Evolutionary conservation across 2,329 filamentous ascomycete species (phyloP).

Genomic region (Coniochaeta pulveracea): DNA sequence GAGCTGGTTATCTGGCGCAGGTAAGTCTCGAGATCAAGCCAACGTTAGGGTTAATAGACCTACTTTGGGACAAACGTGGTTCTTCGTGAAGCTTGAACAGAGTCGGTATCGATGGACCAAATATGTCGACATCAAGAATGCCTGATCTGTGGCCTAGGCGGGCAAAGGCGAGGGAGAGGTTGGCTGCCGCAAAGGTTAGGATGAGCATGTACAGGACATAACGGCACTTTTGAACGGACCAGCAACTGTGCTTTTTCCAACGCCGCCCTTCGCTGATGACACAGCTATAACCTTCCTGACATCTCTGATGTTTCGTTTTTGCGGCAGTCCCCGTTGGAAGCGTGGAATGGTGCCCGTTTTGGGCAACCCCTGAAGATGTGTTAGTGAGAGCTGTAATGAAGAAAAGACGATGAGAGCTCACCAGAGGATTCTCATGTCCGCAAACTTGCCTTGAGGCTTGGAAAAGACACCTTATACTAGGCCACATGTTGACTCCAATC

Average conservation of each 20-base stretch:
- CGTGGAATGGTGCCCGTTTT: slow-evolving; percentile 63
- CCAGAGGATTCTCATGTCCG: slow-evolving; percentile 80
- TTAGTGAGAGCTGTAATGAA: slow-evolving; percentile 3
- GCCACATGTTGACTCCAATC: slow-evolving; percentile 15
- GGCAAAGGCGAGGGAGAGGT: slow-evolving; percentile 79
- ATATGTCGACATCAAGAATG: slow-evolving; percentile 92
- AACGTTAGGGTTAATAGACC: neutral
- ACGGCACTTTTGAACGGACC: slow-evolving; percentile 43
- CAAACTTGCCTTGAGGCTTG: slow-evolving; percentile 37
- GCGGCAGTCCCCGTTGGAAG: slow-evolving; percentile 70
- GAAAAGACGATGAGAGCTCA: slow-evolving; percentile 25
- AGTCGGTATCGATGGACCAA: slow-evolving; percentile 89
- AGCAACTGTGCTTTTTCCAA: slow-evolving; percentile 90
- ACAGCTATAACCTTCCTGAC: slow-evolving; percentile 93
- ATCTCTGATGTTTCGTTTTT: slow-evolving; percentile 68
- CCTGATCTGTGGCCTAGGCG: slow-evolving; percentile 71
- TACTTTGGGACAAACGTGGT: slow-evolving; percentile 53
- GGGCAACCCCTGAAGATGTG: slow-evolving; percentile 61
- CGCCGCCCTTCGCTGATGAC: slow-evolving; percentile 94
- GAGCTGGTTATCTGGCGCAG: slow-evolving; percentile 60
- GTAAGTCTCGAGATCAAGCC: slow-evolving; percentile 8
- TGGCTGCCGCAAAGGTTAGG: slow-evolving; percentile 33
- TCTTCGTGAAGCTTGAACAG: slow-evolving; percentile 73
- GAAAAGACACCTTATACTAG: slow-evolving; percentile 24
- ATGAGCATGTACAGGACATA: neutral